Evolutionary conservation across 2,329 filamentous ascomycete genomes (phyloP).

Genomic region (Aspergillus pseudoglaucus): DNA sequence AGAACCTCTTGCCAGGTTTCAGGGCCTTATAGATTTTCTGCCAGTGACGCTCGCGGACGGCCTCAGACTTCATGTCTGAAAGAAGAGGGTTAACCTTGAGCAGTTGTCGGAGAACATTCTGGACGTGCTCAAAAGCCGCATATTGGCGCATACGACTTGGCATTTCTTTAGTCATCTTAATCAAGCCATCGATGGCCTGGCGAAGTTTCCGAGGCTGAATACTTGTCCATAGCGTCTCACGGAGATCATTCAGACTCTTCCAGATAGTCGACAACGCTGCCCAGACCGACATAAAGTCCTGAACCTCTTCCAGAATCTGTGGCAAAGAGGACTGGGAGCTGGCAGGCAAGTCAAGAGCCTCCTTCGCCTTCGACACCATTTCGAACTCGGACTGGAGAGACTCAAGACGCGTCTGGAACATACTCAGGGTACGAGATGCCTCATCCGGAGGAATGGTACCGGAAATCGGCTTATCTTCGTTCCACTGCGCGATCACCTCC

Average conservation of each 20-base stretch:
- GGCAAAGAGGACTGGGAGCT: slow-evolving; percentile 72
- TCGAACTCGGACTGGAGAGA: slow-evolving; percentile 80
- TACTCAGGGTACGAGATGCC: slow-evolving; percentile 72
- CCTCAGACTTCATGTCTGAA: slow-evolving; percentile 88
- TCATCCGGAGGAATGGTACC: slow-evolving; percentile 86
- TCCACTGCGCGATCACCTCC: slow-evolving; percentile 82
- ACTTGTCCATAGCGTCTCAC: slow-evolving; percentile 89
- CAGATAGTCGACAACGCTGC: slow-evolving; percentile 91
- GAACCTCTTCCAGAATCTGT: slow-evolving; percentile 88
- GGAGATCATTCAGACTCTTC: slow-evolving; percentile 89
- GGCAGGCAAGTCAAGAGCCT: slow-evolving; percentile 83
- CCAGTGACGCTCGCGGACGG: slow-evolving; percentile 95
- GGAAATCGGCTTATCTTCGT: slow-evolving; percentile 93
- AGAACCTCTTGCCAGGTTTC: slow-evolving; percentile 88
- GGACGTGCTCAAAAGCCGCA: slow-evolving; percentile 98
- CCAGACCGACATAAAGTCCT: slow-evolving; percentile 99
- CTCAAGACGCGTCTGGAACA: slow-evolving; percentile 79
- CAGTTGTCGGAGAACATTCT: slow-evolving; percentile 78
- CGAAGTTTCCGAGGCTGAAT: slow-evolving; percentile 92
- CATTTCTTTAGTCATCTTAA: slow-evolving; percentile 99
- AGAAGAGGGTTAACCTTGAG: slow-evolving; percentile 87
- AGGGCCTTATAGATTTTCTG: slow-evolving; percentile 95
- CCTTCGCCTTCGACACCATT: slow-evolving; percentile 94
- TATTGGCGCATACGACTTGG: slow-evolving; percentile 98
- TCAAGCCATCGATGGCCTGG: slow-evolving; percentile 77